Conservation (phyloP, 768 basidiomycete species). For the Fistulinella prunicolor region DNA sequence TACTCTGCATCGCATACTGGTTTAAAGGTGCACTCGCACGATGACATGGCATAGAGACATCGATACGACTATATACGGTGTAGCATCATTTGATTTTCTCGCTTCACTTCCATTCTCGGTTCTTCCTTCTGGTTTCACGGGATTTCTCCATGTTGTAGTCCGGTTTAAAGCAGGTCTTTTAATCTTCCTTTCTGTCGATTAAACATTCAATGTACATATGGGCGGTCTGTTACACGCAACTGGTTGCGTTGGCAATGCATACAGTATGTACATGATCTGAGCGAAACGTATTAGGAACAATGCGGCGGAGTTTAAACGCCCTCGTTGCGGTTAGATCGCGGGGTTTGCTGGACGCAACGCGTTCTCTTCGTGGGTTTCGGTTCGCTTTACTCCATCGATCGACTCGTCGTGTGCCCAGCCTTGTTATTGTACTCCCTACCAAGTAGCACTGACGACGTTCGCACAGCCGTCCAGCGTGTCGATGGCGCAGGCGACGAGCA, state of each 20-base stretch:
- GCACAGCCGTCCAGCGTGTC: background rate
- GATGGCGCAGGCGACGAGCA: conserved; percentile 10
- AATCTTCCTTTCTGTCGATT: background rate
- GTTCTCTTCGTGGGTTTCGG: too few relatives aligned
- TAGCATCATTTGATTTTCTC: conserved; percentile 2
- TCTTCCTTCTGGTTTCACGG: background rate
- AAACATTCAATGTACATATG: too few relatives aligned
- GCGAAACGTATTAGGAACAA: too few relatives aligned
- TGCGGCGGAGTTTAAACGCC: conserved; percentile 13
- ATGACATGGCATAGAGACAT: conserved; percentile 15
- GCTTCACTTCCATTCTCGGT: background rate
- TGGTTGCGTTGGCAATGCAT: conserved; percentile 4
- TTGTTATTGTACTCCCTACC: background rate
- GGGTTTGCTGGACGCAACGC: too few relatives aligned
- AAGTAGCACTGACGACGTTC: too few relatives aligned
- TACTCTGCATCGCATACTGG: conserved; percentile 3
- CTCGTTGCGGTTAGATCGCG: background rate
- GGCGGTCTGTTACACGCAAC: background rate
- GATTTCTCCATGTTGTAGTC: background rate
- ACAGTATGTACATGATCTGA: background rate
- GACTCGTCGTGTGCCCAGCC: background rate
- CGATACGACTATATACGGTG: background rate
- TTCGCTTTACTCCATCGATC: too few relatives aligned
- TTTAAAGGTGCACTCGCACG: conserved; percentile 16
- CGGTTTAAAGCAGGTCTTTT: background rate